phyloP scores from a whole-genome alignment of 2,329 filamentous ascomycete species.

The Aspergillus thermomutatus region DNA sequence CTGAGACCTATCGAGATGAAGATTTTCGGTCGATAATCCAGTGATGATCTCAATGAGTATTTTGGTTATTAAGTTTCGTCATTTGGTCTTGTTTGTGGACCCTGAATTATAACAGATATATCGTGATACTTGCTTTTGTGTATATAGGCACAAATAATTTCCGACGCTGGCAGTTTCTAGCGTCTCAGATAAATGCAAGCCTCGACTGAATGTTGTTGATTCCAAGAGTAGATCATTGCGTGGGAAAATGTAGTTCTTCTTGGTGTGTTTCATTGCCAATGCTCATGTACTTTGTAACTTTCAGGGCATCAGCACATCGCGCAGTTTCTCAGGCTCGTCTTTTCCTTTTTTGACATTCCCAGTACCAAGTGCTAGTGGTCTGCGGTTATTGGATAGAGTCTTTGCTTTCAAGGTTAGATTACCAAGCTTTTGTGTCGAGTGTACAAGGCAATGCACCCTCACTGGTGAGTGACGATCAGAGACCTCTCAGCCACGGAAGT shows the following conservation, averaged over 20 bases:
- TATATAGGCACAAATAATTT: constrained; percentile 6
- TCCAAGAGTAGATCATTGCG: not conserved
- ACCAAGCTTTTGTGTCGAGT: no score
- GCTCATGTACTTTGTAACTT: not conserved
- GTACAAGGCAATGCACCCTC: no score
- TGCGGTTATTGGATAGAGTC: not conserved
- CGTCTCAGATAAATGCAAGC: not conserved
- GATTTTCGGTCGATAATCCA: constrained; percentile 38
- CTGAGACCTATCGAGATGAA: constrained; percentile 51
- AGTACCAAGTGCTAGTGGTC: no score
- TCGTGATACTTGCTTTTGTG: not conserved
- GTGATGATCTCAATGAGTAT: constrained; percentile 2
- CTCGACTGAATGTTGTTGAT: not conserved
- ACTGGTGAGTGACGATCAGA: no score
- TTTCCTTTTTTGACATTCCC: not conserved
- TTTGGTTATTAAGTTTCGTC: not conserved
- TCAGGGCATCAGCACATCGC: not conserved
- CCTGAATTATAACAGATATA: not conserved
- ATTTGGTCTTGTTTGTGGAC: not conserved
- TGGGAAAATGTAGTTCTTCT: not conserved
- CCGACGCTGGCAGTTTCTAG: not conserved
- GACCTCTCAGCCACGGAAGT: no score
- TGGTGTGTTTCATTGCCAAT: no score
- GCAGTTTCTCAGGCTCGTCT: not conserved
- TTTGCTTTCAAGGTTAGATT: not conserved